Percentiles rank a stretch among this genome's conserved stretches.
These are phyloP conservation scores for Durio zibethinus DNA, from an alignment of 345 rosid species.

Conservation along the genomic window DNA sequence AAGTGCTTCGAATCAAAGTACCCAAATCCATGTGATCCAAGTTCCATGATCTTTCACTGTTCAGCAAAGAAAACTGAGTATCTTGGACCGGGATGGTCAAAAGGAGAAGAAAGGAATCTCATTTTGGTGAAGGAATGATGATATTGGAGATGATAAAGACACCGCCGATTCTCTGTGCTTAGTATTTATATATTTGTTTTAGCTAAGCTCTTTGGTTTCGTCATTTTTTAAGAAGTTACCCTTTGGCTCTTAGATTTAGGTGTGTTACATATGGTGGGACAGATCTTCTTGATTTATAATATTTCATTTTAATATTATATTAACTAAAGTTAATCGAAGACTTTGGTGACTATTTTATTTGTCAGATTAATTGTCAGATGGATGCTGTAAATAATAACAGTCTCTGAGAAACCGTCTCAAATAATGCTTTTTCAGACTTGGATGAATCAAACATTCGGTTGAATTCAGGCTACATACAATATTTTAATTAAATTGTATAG, in stretches of 20 bases:
- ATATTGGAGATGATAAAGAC: conserved; percentile 6
- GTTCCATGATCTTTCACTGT: conserved; percentile 12
- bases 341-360: no score
- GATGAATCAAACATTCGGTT: not conserved
- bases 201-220: conserved; percentile 5
- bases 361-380: conserved; percentile 23
- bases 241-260: conserved; percentile 19
- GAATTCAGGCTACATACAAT: not conserved
- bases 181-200: not conserved
- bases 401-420: not conserved
- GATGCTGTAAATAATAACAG: not conserved
- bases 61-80: conserved; percentile 20
- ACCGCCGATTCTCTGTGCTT: conserved; percentile 4
- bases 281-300: conserved; percentile 19
- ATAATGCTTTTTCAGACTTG: not conserved
- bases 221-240: not conserved
- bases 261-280: conserved; percentile 16
- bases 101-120: conserved; percentile 27
- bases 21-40: conserved; percentile 23
- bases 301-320: conserved; percentile 10
- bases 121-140: conserved; percentile 20
- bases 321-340: not conserved
- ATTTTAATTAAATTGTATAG: not conserved
- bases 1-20: conserved; percentile 19
- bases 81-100: conserved; percentile 41